These are phyloP conservation scores for Somion occarium DNA, from an alignment of 1,284 basidiomycete genomes.

Conservation along the genomic window DNA sequence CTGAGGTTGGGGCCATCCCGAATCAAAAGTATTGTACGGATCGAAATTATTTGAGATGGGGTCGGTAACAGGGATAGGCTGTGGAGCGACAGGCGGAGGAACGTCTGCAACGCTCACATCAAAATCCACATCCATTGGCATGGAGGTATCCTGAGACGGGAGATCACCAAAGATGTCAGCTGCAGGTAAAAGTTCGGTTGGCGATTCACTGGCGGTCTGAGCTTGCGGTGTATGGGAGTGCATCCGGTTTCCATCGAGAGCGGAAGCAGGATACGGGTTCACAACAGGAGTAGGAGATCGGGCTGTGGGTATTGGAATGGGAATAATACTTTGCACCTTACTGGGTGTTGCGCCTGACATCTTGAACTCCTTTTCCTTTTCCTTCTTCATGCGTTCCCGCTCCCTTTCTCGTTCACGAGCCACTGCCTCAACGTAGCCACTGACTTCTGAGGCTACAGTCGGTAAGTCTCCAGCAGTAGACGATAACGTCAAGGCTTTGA, in stretches of 20 bases:
- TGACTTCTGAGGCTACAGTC: constrained; percentile 51
- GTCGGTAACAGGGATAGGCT: background rate
- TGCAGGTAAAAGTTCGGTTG: background rate
- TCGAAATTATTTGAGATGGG: constrained; percentile 14
- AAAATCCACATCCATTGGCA: background rate
- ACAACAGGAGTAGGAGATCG: background rate
- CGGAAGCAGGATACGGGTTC: background rate
- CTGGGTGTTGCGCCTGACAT: background rate
- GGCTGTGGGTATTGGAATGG: background rate
- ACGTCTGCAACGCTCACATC: background rate
- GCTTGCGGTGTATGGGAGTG: background rate
- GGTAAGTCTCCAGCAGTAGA: constrained; percentile 31
- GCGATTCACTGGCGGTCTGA: background rate
- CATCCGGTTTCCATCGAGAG: background rate
- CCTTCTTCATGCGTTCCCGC: constrained; percentile 61
- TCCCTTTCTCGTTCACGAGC: constrained; percentile 68
- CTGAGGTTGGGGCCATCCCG: constrained; percentile 37
- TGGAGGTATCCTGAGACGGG: background rate
- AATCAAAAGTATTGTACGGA: constrained; percentile 20
- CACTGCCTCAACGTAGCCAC: constrained; percentile 64
- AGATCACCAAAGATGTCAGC: background rate
- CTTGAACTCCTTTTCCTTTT: constrained; percentile 32
- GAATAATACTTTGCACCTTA: background rate
- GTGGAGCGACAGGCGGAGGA: background rate
- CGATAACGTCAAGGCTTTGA: constrained; percentile 29